Base-by-base conservation (phyloP, 192 early-diverging fungal genomes). In the Cladochytrium replicatum region DNA sequence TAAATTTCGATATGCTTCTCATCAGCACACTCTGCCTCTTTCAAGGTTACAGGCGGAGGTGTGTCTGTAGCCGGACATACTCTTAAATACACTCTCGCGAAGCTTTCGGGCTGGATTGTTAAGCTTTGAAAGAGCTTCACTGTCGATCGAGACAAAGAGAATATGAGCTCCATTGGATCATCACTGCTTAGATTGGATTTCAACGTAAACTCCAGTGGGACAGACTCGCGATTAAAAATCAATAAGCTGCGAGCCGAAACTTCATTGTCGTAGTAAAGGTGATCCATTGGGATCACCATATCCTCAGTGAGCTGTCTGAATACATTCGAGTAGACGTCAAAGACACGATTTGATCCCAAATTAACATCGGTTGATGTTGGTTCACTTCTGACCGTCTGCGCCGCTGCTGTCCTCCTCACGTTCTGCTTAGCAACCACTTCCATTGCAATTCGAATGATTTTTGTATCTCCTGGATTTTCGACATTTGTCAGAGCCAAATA, bases 121-220 rank as follows among this genome's bases (percentile, higher is more conserved):
- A 89, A 53, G 11, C 70, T 78, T 38, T 74, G 67, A 60, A 87
- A 86, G 6, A 89, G 68, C 57, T 84, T 85, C 4, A 74, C 74
- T 1, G 72, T 71, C 21, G 83, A 79, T 17, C 83, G 60, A 1
- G 85, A 85, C 8, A 86, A 71, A 0, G 86, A 89, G 57, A 89
- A 89, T 21, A 83, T 43, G 6, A 89, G 61, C 60, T 89, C 86
- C 0, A 75, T 74, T 7, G 70, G 61, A 41, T 83, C 82, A 15
- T 81, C 67, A 22, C 64, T 56, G 4, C 71, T 60, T 8, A 87
- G 43, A 45, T 76, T 85, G 21, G 75, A 78, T 54, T 75, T 80
- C 57, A 88, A 64, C 6, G 78, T 72, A 56, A 89, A 89, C 52
- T 89, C 84, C 27, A 89, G 64, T 2, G 85, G 79, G 1, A 85